Evolutionary conservation across 2,329 filamentous ascomycete species (phyloP).

Genomic region (Aspergillus eucalypticola): DNA sequence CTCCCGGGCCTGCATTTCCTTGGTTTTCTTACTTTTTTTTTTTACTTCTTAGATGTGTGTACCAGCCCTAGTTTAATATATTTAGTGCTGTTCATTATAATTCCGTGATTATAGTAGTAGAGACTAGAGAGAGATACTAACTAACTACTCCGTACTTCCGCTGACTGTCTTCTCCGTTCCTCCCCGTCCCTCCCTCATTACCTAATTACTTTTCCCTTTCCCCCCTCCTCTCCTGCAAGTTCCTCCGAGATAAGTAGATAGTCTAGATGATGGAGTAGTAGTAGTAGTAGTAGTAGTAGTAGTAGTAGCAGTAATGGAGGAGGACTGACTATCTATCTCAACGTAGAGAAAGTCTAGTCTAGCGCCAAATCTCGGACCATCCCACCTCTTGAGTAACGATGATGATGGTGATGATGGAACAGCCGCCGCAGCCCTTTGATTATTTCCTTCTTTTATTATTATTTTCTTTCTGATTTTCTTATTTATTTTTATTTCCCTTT

Average conservation of each 20-base stretch:
- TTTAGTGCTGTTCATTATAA: too few species aligned
- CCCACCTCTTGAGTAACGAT: not conserved
- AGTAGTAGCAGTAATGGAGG: too few species aligned
- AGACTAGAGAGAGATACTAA: too few species aligned
- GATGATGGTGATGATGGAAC: not conserved
- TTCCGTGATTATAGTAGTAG: too few species aligned
- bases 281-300: too few species aligned
- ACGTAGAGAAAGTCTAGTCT: not conserved
- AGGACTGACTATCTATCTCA: not conserved
- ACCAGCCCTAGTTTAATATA: not conserved
- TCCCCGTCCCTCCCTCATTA: too few species aligned
- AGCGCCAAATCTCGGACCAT: not conserved
- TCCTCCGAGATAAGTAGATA: not conserved
- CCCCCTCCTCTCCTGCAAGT: not conserved
- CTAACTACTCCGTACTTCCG: too few species aligned
- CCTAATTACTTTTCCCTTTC: too few species aligned
- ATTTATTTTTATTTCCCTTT: not conserved
- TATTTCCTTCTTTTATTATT: not conserved
- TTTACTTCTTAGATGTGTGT: too few species aligned
- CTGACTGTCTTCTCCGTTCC: too few species aligned
- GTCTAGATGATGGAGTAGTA: too few species aligned
- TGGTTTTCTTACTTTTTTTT: not conserved
- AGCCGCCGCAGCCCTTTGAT: not conserved
- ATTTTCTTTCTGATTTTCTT: too few species aligned
- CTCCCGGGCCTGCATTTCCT: constrained; percentile 20